Base-by-base conservation (phyloP, 2,329 filamentous ascomycete genomes). In the Epichloe amarillans region DNA sequence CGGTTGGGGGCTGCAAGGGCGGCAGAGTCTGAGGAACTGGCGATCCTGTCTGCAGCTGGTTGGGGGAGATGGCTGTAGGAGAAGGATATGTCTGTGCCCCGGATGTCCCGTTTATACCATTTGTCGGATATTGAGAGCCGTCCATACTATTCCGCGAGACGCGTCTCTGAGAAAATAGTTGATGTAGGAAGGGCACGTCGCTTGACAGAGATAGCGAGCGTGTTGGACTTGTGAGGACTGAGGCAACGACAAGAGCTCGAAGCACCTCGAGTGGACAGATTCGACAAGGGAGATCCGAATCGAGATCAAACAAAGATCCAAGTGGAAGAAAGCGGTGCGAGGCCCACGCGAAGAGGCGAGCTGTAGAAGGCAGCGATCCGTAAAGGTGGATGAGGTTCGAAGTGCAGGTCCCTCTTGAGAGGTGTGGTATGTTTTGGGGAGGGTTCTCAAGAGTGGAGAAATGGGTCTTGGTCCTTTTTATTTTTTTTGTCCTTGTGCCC, bases 21-120 rank as follows among this genome's bases (percentile, higher is more conserved):
- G 77, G 77, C 56, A 80, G 69, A 46, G 76, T 80, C 62, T 77
- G 70, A 54, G 73, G 72, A 8, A 73, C 64, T 54, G 72, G 69
- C 55, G 72, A 71, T 52, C 64, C 68, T 53, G 68, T 68, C 56
- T 75, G 72, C 46, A 75, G 65, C 60, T 76, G 73, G 55, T 76
- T 72, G 63, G 74, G 58, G 58, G 74, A 70, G 54, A 75, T 69
- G 49, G 72, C 72, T 51, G 72, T 72, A 40, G 72, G 72, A 56
- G 74, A 76, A 61, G 72, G 72, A 65, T 76, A 75, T 54, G 68
- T 67, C 59, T 69, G 68, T 56, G 69, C 66, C 60, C 72, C 68
- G 51, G 71, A 70, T 57, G 72, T 71, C 55, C 73, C 70, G 72
- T 73, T 75, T 74, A 77, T 72, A 69, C 69, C 72, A 71, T 77